Conservation (phyloP, 177 flowering plant genomes). For the Vitis hybrid region DNA sequence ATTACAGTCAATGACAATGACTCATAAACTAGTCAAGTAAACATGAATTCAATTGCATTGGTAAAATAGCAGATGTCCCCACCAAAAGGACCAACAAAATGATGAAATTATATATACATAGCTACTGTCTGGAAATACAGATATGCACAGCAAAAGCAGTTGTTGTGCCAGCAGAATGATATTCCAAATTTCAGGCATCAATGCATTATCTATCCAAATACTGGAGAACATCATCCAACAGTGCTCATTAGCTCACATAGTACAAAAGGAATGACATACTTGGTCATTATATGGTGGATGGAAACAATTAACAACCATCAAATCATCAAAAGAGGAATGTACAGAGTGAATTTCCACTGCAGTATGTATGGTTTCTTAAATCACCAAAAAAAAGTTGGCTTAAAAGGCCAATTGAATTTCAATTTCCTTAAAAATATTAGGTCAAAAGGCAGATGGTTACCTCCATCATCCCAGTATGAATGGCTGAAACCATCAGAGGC, state of each 20-base stretch:
- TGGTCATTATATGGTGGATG: background rate
- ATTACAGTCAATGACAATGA: background rate
- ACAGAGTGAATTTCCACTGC: too few relatives aligned
- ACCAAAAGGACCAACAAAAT: background rate
- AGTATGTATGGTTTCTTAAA: too few relatives aligned
- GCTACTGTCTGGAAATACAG: background rate
- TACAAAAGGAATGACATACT: background rate
- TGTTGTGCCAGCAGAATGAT: background rate
- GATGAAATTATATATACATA: background rate
- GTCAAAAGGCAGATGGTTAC: conserved; percentile 29
- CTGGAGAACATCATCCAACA: background rate
- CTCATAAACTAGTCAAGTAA: background rate
- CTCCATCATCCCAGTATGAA: conserved; percentile 98
- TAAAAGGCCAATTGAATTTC: background rate
- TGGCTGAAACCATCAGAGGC: conserved; percentile 90
- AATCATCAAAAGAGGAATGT: too few relatives aligned
- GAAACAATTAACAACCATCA: too few relatives aligned
- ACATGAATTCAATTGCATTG: background rate
- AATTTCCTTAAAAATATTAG: background rate
- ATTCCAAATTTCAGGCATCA: background rate
- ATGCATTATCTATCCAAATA: background rate
- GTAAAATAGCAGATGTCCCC: background rate
- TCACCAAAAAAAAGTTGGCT: background rate
- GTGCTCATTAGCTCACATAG: background rate
- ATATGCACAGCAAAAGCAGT: background rate